Conservation (phyloP, 2,329 filamentous ascomycete genomes). For the Iodosphaeria phyllophila region DNA sequence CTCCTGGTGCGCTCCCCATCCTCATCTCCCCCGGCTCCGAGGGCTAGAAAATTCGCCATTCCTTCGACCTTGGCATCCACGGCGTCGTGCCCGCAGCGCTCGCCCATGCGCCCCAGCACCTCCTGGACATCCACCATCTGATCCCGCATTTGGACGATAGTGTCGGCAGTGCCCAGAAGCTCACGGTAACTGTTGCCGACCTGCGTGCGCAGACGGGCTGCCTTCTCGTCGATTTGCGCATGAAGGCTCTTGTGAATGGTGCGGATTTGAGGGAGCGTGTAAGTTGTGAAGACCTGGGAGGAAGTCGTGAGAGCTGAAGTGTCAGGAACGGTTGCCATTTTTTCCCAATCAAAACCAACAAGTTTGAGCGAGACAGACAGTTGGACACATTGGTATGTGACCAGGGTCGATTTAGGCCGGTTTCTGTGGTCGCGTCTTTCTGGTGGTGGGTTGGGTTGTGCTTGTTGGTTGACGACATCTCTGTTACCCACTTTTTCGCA, state of each 20-base stretch:
- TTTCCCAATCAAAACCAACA: too few species aligned
- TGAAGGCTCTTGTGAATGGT: slow-evolving; percentile 42
- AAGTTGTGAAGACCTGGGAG: slow-evolving; percentile 32
- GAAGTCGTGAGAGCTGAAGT: slow-evolving; percentile 28
- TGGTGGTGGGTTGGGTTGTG: too few species aligned
- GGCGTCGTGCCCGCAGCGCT: slow-evolving; percentile 54
- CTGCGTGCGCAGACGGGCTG: slow-evolving; percentile 40
- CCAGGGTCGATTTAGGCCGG: too few species aligned
- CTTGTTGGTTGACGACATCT: too few species aligned
- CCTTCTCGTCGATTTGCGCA: slow-evolving; percentile 41
- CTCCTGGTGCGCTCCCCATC: too few species aligned
- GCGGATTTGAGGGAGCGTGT: slow-evolving; percentile 45
- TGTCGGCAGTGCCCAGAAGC: slow-evolving; percentile 77
- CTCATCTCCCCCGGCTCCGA: too few species aligned
- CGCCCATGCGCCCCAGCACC: slow-evolving; percentile 53
- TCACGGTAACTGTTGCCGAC: slow-evolving; percentile 63
- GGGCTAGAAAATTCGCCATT: slow-evolving; percentile 31
- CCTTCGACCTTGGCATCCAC: slow-evolving; percentile 47
- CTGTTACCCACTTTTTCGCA: too few species aligned
- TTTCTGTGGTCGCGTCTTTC: too few species aligned
- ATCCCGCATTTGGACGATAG: slow-evolving; percentile 75
- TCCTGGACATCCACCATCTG: slow-evolving; percentile 60
- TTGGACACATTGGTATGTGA: too few species aligned
- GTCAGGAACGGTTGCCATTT: slow-evolving; percentile 22
- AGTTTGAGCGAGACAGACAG: too few species aligned